Conservation (phyloP, 495 filamentous ascomycete genomes). For the Choiromyces venosus region DNA sequence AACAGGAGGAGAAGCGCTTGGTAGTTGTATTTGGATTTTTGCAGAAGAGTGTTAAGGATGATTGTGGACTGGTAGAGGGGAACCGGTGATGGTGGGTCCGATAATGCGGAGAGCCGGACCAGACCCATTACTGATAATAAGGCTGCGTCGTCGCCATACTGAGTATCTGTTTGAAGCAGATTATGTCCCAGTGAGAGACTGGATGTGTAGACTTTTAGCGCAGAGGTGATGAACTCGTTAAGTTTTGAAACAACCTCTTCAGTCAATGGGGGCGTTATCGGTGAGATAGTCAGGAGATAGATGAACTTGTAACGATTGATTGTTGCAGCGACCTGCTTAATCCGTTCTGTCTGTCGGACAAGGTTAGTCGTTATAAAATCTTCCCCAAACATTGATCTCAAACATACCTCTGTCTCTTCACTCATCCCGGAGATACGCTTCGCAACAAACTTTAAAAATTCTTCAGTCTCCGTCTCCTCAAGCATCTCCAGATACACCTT, state of each 20-base stretch:
- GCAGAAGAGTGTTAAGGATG: constrained; percentile 50
- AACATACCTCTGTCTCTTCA: constrained; percentile 42
- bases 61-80: constrained; percentile 51
- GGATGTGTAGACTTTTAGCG: constrained; percentile 48
- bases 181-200: constrained; percentile 38
- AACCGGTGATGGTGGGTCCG: constrained; percentile 20
- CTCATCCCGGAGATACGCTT: constrained; percentile 27
- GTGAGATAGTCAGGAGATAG: constrained; percentile 52
- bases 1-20: constrained; percentile 54
- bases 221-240: constrained; percentile 48
- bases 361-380: constrained; percentile 31
- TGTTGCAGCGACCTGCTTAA: constrained; percentile 42
- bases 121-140: constrained; percentile 56
- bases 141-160: constrained; percentile 55
- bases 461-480: constrained; percentile 42
- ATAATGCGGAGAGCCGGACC: constrained; percentile 45
- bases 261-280: constrained; percentile 21
- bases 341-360: constrained; percentile 30
- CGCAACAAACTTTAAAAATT: constrained; percentile 45
- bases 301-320: constrained; percentile 56
- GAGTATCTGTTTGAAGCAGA: constrained; percentile 51
- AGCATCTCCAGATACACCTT: constrained; percentile 46
- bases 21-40: constrained; percentile 55
- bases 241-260: constrained; percentile 42
- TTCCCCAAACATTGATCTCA: constrained; percentile 6